Conservation (phyloP, 805 yeast genomes). For the Isabelozyma rhagii region DNA sequence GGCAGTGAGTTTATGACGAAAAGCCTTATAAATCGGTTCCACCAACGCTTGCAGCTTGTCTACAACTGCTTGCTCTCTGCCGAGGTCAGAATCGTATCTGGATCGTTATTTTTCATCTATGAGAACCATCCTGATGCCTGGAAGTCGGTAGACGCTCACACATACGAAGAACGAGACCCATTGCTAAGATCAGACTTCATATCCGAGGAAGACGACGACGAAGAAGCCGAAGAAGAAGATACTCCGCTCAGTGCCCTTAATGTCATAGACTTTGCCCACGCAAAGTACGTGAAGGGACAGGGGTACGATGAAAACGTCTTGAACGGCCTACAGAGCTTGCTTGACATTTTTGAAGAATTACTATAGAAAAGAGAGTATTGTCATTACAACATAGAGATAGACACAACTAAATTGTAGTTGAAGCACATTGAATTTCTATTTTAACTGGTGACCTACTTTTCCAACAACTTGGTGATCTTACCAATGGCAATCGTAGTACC, state of each 20-base stretch:
- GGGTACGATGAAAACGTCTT: conserved; percentile 73
- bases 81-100: conserved; percentile 66
- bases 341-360: conserved; percentile 37
- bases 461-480: conserved; percentile 83
- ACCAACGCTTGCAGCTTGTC: conserved; percentile 60
- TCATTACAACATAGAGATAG: too few species aligned
- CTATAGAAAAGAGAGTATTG: background rate
- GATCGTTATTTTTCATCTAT: conserved; percentile 68
- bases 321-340: conserved; percentile 64
- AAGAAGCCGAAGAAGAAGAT: conserved; percentile 35
- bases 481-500: conserved; percentile 98
- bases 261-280: conserved; percentile 90
- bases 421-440: too few species aligned
- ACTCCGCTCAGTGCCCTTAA: conserved; percentile 55
- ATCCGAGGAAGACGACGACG: conserved; percentile 17
- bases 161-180: conserved; percentile 40
- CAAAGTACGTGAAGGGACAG: conserved; percentile 56
- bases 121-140: conserved; percentile 66
- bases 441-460: conserved; percentile 18
- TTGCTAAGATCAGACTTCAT: conserved; percentile 17
- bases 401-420: too few species aligned
- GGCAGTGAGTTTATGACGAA: conserved; percentile 26
- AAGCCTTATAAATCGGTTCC: conserved; percentile 42
- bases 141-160: conserved; percentile 28
- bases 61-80: conserved; percentile 60